A percentile compares a stretch with the other conserved stretches of the same genome.
phyloP scores from a whole-genome alignment of 2,329 filamentous ascomycete genomes.

The Colletotrichum chrysophilum region DNA sequence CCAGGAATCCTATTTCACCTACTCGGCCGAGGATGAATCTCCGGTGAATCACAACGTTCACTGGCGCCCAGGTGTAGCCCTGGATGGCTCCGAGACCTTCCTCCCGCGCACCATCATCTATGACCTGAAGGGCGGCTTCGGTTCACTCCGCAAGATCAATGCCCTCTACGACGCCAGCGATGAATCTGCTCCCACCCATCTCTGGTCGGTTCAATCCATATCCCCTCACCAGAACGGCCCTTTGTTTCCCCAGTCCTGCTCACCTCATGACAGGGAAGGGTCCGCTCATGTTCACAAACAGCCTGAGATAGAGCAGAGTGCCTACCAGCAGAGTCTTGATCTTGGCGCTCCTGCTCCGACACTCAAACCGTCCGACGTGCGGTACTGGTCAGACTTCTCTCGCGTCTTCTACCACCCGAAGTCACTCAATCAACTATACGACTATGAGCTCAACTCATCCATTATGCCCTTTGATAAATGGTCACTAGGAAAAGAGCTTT shows the following conservation, averaged over 20 bases:
- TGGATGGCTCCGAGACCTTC: slow-evolving; percentile 88
- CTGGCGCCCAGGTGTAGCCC: slow-evolving; percentile 82
- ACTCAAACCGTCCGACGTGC: slow-evolving; percentile 74
- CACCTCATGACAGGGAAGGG: slow-evolving; percentile 59
- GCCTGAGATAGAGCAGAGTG: slow-evolving; percentile 68
- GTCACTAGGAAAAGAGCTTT: slow-evolving; percentile 76
- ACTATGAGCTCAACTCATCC: slow-evolving; percentile 82
- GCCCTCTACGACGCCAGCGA: slow-evolving; percentile 74
- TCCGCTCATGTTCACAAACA: slow-evolving; percentile 72
- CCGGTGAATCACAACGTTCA: slow-evolving; percentile 84
- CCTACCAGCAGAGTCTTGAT: slow-evolving; percentile 83
- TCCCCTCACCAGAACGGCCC: not conserved
- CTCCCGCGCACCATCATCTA: slow-evolving; percentile 92
- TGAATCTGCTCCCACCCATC: slow-evolving; percentile 27
- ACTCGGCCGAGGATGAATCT: slow-evolving; percentile 69
- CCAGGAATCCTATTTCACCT: slow-evolving; percentile 97
- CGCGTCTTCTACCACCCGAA: slow-evolving; percentile 90
- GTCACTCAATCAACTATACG: slow-evolving; percentile 84
- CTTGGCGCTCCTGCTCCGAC: slow-evolving; percentile 66
- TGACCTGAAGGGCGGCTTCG: slow-evolving; percentile 93
- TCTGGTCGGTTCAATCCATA: slow-evolving; percentile 35
- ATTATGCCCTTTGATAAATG: slow-evolving; percentile 85
- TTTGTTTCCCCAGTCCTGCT: not conserved
- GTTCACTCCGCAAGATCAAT: slow-evolving; percentile 85
- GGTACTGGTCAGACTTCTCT: slow-evolving; percentile 97